Base-by-base conservation (phyloP, 1,284 basidiomycete species). In the Nidula niveotomentosa region DNA sequence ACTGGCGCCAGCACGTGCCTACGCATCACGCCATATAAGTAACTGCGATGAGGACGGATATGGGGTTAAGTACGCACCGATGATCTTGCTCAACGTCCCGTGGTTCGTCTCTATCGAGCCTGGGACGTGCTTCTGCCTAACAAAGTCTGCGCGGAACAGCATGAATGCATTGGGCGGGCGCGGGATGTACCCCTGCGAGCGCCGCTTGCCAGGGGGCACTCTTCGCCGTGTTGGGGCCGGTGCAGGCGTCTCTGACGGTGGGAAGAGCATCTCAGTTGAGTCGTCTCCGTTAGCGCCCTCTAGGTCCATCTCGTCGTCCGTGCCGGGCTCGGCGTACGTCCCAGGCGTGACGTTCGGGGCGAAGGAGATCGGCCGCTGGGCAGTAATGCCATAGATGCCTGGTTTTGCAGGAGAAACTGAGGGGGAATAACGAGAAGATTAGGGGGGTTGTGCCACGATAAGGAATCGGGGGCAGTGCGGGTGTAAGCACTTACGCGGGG, bases 91-190 rank as follows among this genome's bases (percentile, higher is more conserved):
- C 10, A 90, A 68, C 39, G 89, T 90, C 35, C 87, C 86, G 65
- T 94, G 91, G 62, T 91, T 89, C 3, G 88, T 88, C 74, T 94
- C 90, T 55, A 95, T 90, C 7, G 85, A 84, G 0, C 90, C 85
- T 0, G 93, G 92, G 30, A 95, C 88, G 58, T 93, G 84, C 59
- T 89, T 85, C 61, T 87, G 85, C 35, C 87, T 76, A 15, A 94
- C 91, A 57, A 94, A 94, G 65, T 94, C 89, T 35, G 92, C 91
- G 33, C 94, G 84, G 77, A 94, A 96, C 59, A 96, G 83, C 83
- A 96, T 96, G 78, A 96, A 96, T 0, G 94, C 93, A 65, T 96
- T 96, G 1, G 93, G 88, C 0, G 94, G 94, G 1, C 94, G 83
- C 8, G 94, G 93, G 61, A 96, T 91, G 68, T 96, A 88, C 0